phyloP scores from a whole-genome alignment of 116 monocot species.

The Trichopus zeylanicus region DNA sequence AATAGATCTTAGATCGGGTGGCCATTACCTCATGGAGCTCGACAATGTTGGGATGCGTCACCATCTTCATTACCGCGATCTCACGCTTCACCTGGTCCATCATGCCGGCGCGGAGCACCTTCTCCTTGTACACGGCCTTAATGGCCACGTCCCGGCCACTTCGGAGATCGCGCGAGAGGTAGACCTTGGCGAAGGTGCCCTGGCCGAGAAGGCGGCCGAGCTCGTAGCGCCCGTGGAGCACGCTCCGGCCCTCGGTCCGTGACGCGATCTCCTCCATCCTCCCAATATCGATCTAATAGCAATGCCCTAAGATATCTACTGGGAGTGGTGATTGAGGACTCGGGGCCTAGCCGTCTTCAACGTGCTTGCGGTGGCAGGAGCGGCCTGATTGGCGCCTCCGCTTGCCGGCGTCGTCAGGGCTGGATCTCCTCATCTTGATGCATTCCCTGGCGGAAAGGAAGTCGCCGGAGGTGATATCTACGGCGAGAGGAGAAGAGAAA shows the following conservation, averaged over 20 bases:
- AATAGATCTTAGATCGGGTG: slow-evolving; percentile 31
- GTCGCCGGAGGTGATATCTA: no score
- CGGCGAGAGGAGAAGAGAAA: no score
- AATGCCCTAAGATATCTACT: background rate
- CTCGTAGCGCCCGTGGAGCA: slow-evolving; percentile 28
- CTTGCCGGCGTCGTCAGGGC: slow-evolving; percentile 34
- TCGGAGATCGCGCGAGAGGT: slow-evolving; percentile 15
- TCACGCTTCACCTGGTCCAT: slow-evolving; percentile 39
- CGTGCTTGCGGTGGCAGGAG: slow-evolving; percentile 62
- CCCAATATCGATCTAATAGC: background rate
- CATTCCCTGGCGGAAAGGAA: no score
- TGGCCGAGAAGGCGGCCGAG: slow-evolving; percentile 27
- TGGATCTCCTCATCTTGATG: slow-evolving; percentile 28
- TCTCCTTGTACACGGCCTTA: slow-evolving; percentile 31
- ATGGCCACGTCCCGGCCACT: slow-evolving; percentile 17
- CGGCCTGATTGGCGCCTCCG: slow-evolving; percentile 34
- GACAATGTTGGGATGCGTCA: slow-evolving; percentile 29
- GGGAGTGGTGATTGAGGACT: background rate
- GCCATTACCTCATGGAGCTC: slow-evolving; percentile 40
- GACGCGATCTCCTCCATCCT: slow-evolving; percentile 3
- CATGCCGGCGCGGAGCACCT: slow-evolving; percentile 21
- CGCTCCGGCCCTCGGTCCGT: background rate
- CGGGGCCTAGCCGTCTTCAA: slow-evolving; percentile 54
- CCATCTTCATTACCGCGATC: slow-evolving; percentile 31
- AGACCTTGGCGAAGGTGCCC: slow-evolving; percentile 34